Evolutionary conservation across 78 protist species (phyloP).

Genomic region (Guillardia theta): DNA sequence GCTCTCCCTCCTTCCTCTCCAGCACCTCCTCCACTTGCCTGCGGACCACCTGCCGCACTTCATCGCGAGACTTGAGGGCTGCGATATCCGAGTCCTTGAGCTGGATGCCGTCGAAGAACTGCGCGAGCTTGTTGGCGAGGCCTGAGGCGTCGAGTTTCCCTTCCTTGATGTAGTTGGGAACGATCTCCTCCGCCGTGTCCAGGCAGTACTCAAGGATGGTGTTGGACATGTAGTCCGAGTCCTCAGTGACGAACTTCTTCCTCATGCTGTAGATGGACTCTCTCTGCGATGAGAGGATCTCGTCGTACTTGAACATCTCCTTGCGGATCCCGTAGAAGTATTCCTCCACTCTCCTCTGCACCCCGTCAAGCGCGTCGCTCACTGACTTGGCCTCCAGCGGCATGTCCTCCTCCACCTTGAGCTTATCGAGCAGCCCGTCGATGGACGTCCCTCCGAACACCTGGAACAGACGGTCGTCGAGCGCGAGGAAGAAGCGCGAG

Average conservation of each 20-base stretch:
- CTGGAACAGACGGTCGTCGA: slow-evolving; percentile 52
- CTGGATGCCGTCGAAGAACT: neutral
- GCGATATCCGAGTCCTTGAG: neutral
- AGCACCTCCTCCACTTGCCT: neutral
- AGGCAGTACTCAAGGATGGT: neutral
- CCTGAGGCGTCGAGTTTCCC: neutral
- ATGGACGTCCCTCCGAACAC: slow-evolving; percentile 48
- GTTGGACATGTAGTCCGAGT: neutral
- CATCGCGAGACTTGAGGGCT: neutral
- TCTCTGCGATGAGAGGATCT: neutral
- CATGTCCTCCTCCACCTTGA: neutral
- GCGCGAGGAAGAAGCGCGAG: slow-evolving; percentile 55
- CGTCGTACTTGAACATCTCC: slow-evolving; percentile 54
- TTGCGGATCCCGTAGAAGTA: slow-evolving; percentile 43
- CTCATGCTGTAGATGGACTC: neutral
- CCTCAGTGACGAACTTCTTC: neutral
- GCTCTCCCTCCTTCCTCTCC: neutral
- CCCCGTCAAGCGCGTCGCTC: neutral
- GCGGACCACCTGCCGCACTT: neutral
- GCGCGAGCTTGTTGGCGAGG: neutral
- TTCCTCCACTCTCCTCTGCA: neutral
- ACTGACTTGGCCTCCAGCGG: neutral
- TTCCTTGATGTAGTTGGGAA: slow-evolving; percentile 19
- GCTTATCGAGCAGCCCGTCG: neutral
- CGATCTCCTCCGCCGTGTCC: neutral